phyloP scores from a whole-genome alignment of 768 basidiomycete genomes.

The Leucosporidium creatinivorum region DNA sequence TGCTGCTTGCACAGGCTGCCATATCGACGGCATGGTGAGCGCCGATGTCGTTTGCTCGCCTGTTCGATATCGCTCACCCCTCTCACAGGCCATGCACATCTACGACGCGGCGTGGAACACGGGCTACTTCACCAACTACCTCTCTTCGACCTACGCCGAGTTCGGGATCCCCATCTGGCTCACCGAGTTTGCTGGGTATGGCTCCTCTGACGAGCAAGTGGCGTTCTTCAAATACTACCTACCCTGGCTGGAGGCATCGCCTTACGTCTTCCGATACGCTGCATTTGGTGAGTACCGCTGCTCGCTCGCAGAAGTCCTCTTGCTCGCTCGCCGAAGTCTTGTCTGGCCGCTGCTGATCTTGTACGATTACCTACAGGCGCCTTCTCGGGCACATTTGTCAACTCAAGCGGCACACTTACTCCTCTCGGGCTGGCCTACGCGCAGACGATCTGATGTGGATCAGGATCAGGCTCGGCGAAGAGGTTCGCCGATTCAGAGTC shows the following conservation, averaged over 20 bases:
- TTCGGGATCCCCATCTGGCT: conserved; percentile 10
- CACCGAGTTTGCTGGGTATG: conserved; percentile 21
- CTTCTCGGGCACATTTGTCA: conserved; percentile 13
- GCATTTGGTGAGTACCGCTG: conserved; percentile 7
- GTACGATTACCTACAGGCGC: neutral
- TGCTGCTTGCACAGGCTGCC: conserved; percentile 13
- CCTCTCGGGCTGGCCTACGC: conserved; percentile 10
- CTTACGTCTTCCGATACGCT: conserved; percentile 14
- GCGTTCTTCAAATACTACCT: conserved; percentile 15
- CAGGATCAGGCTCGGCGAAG: too few species aligned
- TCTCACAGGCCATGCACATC: conserved; percentile 1
- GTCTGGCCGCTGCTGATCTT: too few species aligned
- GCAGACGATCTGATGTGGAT: too few species aligned
- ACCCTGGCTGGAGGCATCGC: conserved; percentile 12
- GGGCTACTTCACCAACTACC: conserved; percentile 20
- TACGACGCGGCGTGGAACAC: conserved; percentile 20
- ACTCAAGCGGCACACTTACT: conserved; percentile 11
- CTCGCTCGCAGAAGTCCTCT: too few species aligned
- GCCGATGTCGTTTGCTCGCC: too few species aligned
- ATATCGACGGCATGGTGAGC: conserved; percentile 12
- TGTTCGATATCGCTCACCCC: too few species aligned
- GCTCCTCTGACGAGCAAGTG: conserved; percentile 8
- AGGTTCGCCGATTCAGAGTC: too few species aligned
- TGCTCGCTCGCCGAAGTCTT: too few species aligned
- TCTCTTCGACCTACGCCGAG: neutral